Conservation (phyloP, 2,329 filamentous ascomycete species). For the Sordariomycetes sp. region DNA sequence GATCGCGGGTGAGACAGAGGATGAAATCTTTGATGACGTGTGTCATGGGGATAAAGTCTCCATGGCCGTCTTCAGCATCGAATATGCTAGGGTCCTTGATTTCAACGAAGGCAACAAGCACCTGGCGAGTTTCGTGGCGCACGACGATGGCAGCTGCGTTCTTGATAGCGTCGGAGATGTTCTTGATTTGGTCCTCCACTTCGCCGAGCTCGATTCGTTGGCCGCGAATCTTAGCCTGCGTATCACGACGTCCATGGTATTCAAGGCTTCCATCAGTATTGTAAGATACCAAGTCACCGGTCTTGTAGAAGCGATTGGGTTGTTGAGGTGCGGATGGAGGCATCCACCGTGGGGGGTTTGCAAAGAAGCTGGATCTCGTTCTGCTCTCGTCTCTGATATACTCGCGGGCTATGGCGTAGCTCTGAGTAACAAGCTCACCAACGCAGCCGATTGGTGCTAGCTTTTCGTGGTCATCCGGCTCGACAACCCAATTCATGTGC, state of each 20-base stretch:
- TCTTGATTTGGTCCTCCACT: constrained; percentile 4
- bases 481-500: constrained; percentile 11
- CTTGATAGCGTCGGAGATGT: neutral
- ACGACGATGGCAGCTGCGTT: constrained; percentile 5
- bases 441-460: constrained; percentile 9
- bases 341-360: constrained; percentile 9
- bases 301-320: constrained; percentile 13
- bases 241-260: constrained; percentile 18
- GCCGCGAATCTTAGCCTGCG: constrained; percentile 44
- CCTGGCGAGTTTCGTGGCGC: neutral
- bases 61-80: neutral
- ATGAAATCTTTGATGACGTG: neutral
- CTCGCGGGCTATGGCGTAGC: constrained; percentile 31
- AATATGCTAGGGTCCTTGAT: neutral
- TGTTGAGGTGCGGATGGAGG: constrained; percentile 13
- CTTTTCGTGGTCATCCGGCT: constrained; percentile 6
- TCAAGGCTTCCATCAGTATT: constrained; percentile 9
- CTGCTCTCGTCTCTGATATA: constrained; percentile 29
- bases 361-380: constrained; percentile 18
- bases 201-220: constrained; percentile 35
- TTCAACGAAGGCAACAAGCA: constrained; percentile 2
- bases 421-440: constrained; percentile 12
- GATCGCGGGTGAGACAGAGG: neutral
- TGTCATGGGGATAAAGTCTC: neutral
- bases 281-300: constrained; percentile 8